Evolutionary conservation across 768 basidiomycete species (phyloP), one percentile per base, ranked within the genome.

Genomic region (Boletus rufocinnamomeus): DNA sequence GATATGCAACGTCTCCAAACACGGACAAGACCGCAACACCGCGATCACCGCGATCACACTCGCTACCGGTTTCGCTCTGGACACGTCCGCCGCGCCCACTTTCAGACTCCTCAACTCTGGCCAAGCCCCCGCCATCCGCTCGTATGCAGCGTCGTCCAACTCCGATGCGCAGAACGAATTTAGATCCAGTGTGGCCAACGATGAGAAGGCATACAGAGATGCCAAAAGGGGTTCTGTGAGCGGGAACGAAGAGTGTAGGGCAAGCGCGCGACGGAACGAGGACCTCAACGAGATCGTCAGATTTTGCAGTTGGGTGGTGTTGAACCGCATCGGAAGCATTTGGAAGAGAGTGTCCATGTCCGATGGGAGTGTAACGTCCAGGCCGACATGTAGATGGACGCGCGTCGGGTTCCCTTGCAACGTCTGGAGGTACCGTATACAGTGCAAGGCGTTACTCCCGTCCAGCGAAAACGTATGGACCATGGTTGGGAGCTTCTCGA

Each of bases 21-120:
- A 34, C 13, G 53, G 57, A 51, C 66, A 67, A 4, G 27, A 48
- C 23, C 19, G 49, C 43, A 67, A 48, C 16, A 65, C 48, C 14
- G 60, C 51, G 11, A 65, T 52, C 25, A 67, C 60, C 14, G 60
- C 66, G 1, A 40, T 50, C 10, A 62, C 50, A 4, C 58, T 63
- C 16, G 66, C 63, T 10, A n/a, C 23, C 21, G 65, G 66, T 16
- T 4, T 45, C 45, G 4, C n/a, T 14, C 28, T 41, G 5, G 23
- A 44, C 35, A 46, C 16, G 10, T 59, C 50, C 7, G 6, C 40
- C 16, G 45, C 41, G 4, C 65, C 65, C 2, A 67, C 2, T 30
- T 63, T 60, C 27, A 63, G 41, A 16, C 46, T 41, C 43, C n/a
- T 50, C 60, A 67, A 48, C 47, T 56, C 34, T 0, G 61, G 64